Percentiles rank a stretch among this genome's conserved stretches.
These are phyloP conservation scores for Parathielavia appendiculata DNA, from an alignment of 495 filamentous ascomycete species.

Conservation along the genomic window DNA sequence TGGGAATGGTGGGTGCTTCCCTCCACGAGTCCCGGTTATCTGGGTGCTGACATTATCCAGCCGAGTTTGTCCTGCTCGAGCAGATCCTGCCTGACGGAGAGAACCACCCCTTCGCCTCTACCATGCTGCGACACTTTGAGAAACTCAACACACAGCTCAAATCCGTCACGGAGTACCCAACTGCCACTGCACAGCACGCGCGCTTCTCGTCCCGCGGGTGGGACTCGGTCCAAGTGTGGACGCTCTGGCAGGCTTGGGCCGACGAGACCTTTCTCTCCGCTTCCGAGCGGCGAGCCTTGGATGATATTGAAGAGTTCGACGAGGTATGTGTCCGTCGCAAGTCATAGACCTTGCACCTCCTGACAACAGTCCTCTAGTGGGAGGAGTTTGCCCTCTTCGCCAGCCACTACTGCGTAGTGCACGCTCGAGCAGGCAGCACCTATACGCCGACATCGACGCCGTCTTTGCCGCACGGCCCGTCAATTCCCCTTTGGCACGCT, in stretches of 20 bases:
- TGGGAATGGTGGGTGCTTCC: constrained; percentile 49
- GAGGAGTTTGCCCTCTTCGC: constrained; percentile 88
- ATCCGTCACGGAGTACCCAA: constrained; percentile 65
- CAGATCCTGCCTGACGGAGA: constrained; percentile 75
- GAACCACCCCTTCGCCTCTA: constrained; percentile 76
- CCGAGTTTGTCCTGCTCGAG: constrained; percentile 79
- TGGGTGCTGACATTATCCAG: constrained; percentile 17
- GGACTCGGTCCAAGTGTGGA: constrained; percentile 53
- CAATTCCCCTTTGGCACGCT: constrained; percentile 1
- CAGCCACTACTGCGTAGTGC: constrained; percentile 78
- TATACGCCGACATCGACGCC: constrained; percentile 1
- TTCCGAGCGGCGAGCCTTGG: constrained; percentile 52
- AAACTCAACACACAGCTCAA: constrained; percentile 73
- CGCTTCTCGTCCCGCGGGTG: constrained; percentile 66
- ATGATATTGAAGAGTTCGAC: constrained; percentile 76
- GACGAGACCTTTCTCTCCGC: constrained; percentile 55
- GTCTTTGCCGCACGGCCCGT: background rate
- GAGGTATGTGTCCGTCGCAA: constrained; percentile 50
- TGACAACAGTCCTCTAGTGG: no score
- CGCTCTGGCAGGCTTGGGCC: constrained; percentile 76
- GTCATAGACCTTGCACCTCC: no score
- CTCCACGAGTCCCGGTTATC: no score
- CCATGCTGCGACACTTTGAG: constrained; percentile 80
- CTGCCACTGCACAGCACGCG: constrained; percentile 53
- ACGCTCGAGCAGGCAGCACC: constrained; percentile 42